These are phyloP conservation scores for Magnusiomyces paraingens DNA, from an alignment of 1,139 yeast species.

Conservation along the genomic window DNA sequence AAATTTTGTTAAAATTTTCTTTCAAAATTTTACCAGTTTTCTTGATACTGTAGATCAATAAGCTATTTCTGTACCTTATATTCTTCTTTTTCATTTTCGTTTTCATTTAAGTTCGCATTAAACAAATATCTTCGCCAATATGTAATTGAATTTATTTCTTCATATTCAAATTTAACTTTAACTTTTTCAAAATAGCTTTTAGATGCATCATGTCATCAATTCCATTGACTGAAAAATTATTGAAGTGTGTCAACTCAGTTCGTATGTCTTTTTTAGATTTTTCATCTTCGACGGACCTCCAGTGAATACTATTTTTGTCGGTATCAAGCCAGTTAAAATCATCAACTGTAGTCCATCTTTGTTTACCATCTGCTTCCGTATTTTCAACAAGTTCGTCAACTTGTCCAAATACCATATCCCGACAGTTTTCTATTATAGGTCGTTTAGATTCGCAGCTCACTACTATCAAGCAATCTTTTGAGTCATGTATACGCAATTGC, in stretches of 20 bases:
- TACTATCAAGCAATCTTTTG: slow-evolving; percentile 5
- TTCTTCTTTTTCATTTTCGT: no score
- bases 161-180: not conserved
- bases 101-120: no score
- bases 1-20: no score
- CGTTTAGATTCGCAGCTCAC: slow-evolving; percentile 10
- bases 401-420: slow-evolving; percentile 11
- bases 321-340: slow-evolving; percentile 16
- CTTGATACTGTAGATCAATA: no score
- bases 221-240: not conserved
- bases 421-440: slow-evolving; percentile 15
- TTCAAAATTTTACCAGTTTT: no score
- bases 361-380: not conserved
- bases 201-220: not conserved
- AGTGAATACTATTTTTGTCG: slow-evolving; percentile 9
- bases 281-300: slow-evolving; percentile 7
- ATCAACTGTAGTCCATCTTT: slow-evolving; percentile 11
- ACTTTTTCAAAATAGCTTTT: not conserved
- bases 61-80: no score
- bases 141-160: no score
- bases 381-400: not conserved
- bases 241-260: not conserved
- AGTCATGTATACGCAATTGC: slow-evolving; percentile 14
- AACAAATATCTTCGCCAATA: no score
- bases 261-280: not conserved